phyloP scores from a whole-genome alignment of 208 protist genomes.

The Leishmania tarentolae region DNA sequence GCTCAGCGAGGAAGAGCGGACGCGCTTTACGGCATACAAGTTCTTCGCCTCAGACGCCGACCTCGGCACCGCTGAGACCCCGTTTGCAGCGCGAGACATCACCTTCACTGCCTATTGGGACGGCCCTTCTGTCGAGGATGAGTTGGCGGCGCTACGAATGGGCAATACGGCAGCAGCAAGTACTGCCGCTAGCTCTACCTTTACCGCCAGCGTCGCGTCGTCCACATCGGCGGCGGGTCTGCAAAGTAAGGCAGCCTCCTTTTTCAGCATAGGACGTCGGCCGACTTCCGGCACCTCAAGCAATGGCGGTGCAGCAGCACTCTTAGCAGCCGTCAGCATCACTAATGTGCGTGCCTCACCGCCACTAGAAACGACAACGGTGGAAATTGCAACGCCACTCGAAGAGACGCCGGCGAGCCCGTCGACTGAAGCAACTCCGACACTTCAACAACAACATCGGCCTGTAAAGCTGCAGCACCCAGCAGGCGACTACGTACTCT shows the following conservation, averaged over 20 bases:
- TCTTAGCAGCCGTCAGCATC: constrained; percentile 30
- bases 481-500: constrained; percentile 33
- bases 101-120: constrained; percentile 73
- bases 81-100: constrained; percentile 56
- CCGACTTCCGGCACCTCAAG: constrained; percentile 7
- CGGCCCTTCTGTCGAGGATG: constrained; percentile 28
- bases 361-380: not conserved
- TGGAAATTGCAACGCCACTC: not conserved
- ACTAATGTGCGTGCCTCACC: not conserved
- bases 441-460: not conserved
- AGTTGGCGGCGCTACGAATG: constrained; percentile 19
- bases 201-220: constrained; percentile 4
- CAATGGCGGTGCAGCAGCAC: constrained; percentile 45
- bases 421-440: not conserved
- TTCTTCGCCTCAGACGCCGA: constrained; percentile 44
- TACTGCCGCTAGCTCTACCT: not conserved
- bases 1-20: constrained; percentile 80
- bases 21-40: constrained; percentile 72
- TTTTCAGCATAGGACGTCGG: constrained; percentile 46
- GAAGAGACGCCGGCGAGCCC: not conserved
- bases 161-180: constrained; percentile 4
- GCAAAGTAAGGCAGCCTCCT: constrained; percentile 51
- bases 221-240: constrained; percentile 12
- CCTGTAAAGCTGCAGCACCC: constrained; percentile 19
- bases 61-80: constrained; percentile 16